Evolutionary conservation across 164 flowering plant species (phyloP), one percentile per base, ranked within the genome.

Genomic region (Amborella trichopoda): DNA sequence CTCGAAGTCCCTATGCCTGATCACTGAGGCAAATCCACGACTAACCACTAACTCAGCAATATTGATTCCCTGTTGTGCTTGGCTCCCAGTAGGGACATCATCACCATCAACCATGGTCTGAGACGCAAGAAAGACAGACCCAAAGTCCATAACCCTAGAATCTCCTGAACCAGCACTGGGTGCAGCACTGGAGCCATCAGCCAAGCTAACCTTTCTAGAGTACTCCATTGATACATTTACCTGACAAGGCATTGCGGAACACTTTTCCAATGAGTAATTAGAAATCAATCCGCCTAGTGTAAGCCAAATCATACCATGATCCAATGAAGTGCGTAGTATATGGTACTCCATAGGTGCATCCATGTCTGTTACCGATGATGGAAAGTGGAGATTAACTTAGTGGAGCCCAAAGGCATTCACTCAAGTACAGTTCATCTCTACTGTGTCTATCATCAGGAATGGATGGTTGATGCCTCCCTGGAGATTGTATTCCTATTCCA

Each of bases 211-310:
- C 68, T 80, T 91, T 62, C 99, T 78, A 25, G 96, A 78, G 51
- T 93, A 93, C 49, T 93, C 99, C 99, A 93, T 88, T 33, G 74
- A 76, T 52, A 93, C 94, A 56, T 69, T 73, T 42, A 93, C 99
- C 99, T 93, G 48, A 13, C 38, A 23, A 32, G 6, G 36, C 4
- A 30, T 12, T 16, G 16, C n/a, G n/a, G n/a, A n/a, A n/a, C n/a
- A n/a, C n/a, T n/a, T n/a, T n/a, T n/a, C n/a, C n/a, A n/a, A n/a
- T n/a, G n/a, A n/a, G n/a, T n/a, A n/a, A n/a, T n/a, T n/a, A n/a
- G n/a, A n/a, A n/a, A n/a, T n/a, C n/a, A n/a, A n/a, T n/a, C n/a
- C n/a, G n/a, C n/a, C n/a, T n/a, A n/a, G n/a, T n/a, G n/a, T n/a
- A n/a, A n/a, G n/a, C n/a, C n/a, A n/a, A n/a, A n/a, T n/a, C n/a